These are phyloP conservation scores for Strobilomyces dryophilus DNA, from an alignment of 768 basidiomycete species.

Conservation along the genomic window DNA sequence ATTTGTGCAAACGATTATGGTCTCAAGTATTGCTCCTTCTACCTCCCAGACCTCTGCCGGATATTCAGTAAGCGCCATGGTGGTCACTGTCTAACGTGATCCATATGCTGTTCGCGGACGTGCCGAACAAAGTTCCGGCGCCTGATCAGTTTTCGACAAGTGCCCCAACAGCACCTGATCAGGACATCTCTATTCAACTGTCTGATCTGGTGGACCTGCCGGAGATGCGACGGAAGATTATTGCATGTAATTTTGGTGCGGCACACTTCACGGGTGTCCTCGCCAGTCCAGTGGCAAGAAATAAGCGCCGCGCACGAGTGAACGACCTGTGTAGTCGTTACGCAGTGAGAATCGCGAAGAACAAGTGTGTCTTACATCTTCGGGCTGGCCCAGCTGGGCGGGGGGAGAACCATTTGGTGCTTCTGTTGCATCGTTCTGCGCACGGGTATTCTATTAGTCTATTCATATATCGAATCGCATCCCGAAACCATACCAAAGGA, in stretches of 20 bases:
- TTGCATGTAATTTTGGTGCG: background rate
- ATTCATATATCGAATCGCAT: too few species aligned
- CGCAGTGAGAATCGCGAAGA: background rate
- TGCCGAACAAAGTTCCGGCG: constrained; percentile 3
- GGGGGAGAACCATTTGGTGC: too few species aligned
- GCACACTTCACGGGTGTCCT: background rate
- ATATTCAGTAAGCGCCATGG: too few species aligned
- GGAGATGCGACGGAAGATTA: background rate
- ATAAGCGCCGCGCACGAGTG: background rate
- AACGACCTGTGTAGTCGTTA: background rate
- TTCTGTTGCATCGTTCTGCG: too few species aligned
- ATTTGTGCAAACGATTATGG: too few species aligned
- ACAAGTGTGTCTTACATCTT: background rate
- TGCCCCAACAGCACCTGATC: background rate
- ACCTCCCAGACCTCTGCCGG: too few species aligned
- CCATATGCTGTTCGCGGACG: constrained; percentile 3
- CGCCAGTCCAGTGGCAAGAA: background rate
- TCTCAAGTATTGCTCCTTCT: too few species aligned
- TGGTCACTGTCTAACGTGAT: background rate
- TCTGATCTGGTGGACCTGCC: background rate
- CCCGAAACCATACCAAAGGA: too few species aligned
- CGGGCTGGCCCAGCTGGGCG: background rate
- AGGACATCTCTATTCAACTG: background rate
- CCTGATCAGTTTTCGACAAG: background rate
- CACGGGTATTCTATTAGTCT: too few species aligned